Evolutionary conservation across 2,329 filamentous ascomycete species (phyloP).

Genomic region (Onygenales sp.): DNA sequence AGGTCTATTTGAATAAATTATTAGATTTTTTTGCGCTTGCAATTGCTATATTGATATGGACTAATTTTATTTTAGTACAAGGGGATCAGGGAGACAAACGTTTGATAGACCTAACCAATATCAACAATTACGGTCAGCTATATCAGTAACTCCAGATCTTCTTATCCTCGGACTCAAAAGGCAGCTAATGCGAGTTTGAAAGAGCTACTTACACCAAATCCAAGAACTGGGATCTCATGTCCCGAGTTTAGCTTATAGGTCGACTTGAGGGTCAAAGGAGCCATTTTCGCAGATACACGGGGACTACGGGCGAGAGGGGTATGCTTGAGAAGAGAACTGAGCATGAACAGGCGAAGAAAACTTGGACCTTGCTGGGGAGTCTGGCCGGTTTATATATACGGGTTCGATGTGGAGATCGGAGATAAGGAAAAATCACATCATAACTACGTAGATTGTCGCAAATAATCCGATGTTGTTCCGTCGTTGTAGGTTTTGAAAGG

Average conservation of each 20-base stretch:
- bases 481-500: too few species aligned
- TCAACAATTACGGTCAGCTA: neutral
- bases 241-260: constrained; percentile 46
- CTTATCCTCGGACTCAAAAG: neutral
- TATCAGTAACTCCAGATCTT: neutral
- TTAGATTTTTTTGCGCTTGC: neutral
- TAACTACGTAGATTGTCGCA: too few species aligned
- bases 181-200: neutral
- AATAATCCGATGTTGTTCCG: too few species aligned
- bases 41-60: too few species aligned
- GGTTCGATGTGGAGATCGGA: too few species aligned
- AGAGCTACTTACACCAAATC: constrained; percentile 30
- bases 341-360: neutral
- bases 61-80: neutral
- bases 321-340: neutral
- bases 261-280: constrained; percentile 21
- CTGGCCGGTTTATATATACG: too few species aligned
- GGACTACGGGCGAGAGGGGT: neutral
- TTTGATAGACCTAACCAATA: constrained; percentile 28
- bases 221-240: constrained; percentile 51
- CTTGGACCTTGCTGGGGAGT: too few species aligned
- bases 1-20: constrained; percentile 33
- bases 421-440: too few species aligned
- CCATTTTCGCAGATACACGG: constrained; percentile 12
- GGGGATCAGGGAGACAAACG: constrained; percentile 17